Percentiles rank a stretch among this genome's conserved stretches.
Evolutionary conservation across 345 rosid species (phyloP).

Genomic region (Camelina laxa): DNA sequence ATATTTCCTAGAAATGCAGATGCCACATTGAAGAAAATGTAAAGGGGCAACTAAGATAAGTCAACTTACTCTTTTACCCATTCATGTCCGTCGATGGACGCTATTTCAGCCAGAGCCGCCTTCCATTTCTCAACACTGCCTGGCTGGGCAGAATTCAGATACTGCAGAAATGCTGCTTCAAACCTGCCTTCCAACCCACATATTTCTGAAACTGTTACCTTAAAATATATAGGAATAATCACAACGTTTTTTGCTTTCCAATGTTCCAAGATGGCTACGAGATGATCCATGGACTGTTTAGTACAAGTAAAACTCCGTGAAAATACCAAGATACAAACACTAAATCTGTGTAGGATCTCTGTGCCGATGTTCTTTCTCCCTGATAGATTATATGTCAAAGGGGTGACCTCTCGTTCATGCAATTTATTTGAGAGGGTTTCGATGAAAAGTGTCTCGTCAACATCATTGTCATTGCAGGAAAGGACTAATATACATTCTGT

Average conservation of each 20-base stretch:
- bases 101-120: constrained; percentile 3
- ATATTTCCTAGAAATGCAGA: not conserved
- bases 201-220: constrained; percentile 32
- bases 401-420: not conserved
- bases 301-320: not conserved
- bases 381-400: constrained; percentile 24
- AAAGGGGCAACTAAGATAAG: not conserved
- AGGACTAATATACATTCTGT: constrained; percentile 12
- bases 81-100: constrained; percentile 19
- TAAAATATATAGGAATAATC: constrained; percentile 28
- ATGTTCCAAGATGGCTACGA: constrained; percentile 17
- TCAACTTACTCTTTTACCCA: constrained; percentile 26
- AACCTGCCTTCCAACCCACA: constrained; percentile 1
- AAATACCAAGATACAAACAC: constrained; percentile 33
- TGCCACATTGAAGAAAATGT: not conserved
- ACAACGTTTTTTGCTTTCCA: constrained; percentile 8
- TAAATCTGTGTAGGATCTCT: constrained; percentile 2
- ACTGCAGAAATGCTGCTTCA: constrained; percentile 15
- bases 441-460: constrained; percentile 14
- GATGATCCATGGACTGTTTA: constrained; percentile 18
- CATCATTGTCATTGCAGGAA: constrained; percentile 23
- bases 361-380: not conserved
- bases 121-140: constrained; percentile 27
- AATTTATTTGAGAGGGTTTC: constrained; percentile 13
- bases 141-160: not conserved